A percentile compares a stretch with the other conserved stretches of the same genome.
Conservation (phyloP, 176 grass and related monocot genomes). For the Themeda triandra region DNA sequence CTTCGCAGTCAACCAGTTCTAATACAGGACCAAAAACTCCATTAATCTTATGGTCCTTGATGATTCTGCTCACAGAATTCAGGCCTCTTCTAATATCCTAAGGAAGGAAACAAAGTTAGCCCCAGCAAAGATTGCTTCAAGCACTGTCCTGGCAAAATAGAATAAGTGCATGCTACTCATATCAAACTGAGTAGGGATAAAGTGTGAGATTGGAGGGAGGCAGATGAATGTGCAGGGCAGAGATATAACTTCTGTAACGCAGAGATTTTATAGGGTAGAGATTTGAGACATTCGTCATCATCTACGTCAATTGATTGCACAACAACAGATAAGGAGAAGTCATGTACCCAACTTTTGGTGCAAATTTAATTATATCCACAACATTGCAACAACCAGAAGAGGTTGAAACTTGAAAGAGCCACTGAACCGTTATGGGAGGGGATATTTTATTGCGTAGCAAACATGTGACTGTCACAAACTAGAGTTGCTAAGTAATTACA, state of each 20-base stretch:
- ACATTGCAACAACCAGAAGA: background rate
- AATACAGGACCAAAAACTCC: conserved; percentile 94
- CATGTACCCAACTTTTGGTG: background rate
- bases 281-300: background rate
- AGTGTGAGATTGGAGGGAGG: background rate
- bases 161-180: background rate
- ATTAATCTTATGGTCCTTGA: conserved; percentile 65
- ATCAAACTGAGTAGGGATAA: background rate
- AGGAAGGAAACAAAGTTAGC: conserved; percentile 20
- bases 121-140: conserved; percentile 21
- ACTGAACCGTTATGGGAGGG: background rate
- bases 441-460: background rate
- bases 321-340: background rate
- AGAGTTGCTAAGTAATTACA: background rate
- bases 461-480: background rate
- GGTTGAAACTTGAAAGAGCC: background rate
- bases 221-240: background rate
- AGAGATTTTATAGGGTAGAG: background rate
- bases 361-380: conserved; percentile 2
- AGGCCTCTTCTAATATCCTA: conserved; percentile 97
- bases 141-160: conserved; percentile 7
- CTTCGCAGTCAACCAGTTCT: conserved; percentile 90
- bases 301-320: background rate
- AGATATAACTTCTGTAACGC: background rate
- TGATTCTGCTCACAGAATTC: conserved; percentile 95